Percentiles rank a stretch among this genome's conserved stretches.
Evolutionary conservation across 2,329 filamentous ascomycete species (phyloP).

Genomic region (Clarireedia homoeocarpa): DNA sequence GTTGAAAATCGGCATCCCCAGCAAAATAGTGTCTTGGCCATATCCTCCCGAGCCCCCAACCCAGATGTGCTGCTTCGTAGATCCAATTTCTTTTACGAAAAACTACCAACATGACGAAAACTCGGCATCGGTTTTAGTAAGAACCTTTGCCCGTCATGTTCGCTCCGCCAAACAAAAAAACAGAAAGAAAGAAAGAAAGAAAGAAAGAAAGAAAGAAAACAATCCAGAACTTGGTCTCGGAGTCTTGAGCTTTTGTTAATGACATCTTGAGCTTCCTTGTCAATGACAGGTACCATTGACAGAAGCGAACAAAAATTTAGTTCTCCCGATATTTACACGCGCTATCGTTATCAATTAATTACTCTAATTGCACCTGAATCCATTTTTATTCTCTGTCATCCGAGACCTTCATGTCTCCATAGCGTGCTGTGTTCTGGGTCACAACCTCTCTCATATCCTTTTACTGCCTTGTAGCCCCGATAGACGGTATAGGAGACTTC

Average conservation of each 20-base stretch:
- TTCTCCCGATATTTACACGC: conserved; percentile 17
- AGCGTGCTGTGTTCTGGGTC: conserved; percentile 6
- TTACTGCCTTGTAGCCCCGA: not conserved
- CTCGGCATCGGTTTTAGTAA: no score
- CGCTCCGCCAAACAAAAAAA: no score
- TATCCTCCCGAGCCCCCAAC: no score
- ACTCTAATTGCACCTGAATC: not conserved
- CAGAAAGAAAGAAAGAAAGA: no score
- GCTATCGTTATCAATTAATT: conserved; percentile 6
- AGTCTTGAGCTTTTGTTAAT: not conserved
- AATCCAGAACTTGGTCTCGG: no score
- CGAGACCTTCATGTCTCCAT: conserved; percentile 10
- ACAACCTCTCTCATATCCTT: not conserved
- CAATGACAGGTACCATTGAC: conserved; percentile 18
- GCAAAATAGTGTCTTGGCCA: no score
- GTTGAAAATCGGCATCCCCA: no score
- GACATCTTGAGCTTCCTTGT: conserved; percentile 4
- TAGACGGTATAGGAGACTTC: not conserved
- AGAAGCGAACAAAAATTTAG: conserved; percentile 11
- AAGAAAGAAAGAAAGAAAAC: no score
- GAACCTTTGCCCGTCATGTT: no score
- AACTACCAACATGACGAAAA: no score
- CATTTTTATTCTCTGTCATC: conserved; percentile 10
- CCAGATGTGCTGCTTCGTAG: no score
- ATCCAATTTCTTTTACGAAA: no score